These are phyloP conservation scores for Jaapia argillacea DNA, from an alignment of 768 basidiomycete genomes.

Conservation along the genomic window DNA sequence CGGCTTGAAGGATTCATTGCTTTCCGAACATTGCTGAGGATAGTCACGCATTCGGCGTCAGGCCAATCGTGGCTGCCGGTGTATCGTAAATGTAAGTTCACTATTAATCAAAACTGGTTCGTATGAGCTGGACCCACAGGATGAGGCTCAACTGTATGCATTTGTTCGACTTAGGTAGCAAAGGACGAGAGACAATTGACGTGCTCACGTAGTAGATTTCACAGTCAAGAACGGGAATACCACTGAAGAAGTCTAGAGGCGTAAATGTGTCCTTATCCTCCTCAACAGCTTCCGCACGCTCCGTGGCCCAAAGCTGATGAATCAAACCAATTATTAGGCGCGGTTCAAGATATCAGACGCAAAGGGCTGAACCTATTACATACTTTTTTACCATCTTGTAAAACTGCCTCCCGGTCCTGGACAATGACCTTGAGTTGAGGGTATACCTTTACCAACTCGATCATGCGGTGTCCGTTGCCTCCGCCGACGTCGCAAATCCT, in stretches of 20 bases:
- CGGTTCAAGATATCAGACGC: too few species aligned
- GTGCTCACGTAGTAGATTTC: constrained; percentile 32
- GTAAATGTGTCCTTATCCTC: constrained; percentile 26
- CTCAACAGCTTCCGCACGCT: constrained; percentile 25
- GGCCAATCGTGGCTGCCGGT: constrained; percentile 39
- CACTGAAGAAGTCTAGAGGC: constrained; percentile 28
- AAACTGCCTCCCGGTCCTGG: constrained; percentile 19
- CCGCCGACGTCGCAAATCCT: constrained; percentile 26
- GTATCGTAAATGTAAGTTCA: too few species aligned
- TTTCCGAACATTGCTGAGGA: constrained; percentile 24
- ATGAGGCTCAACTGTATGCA: too few species aligned
- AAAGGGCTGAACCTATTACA: too few species aligned
- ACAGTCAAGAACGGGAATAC: constrained; percentile 24
- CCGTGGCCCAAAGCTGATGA: constrained; percentile 22
- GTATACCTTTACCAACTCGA: constrained; percentile 18
- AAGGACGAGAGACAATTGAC: too few species aligned
- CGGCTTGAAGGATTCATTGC: constrained; percentile 25
- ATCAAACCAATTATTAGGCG: too few species aligned
- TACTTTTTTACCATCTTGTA: constrained; percentile 15
- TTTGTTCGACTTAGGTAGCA: too few species aligned
- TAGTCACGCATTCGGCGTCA: constrained; percentile 22
- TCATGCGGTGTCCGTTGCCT: constrained; percentile 20
- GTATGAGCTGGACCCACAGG: too few species aligned
- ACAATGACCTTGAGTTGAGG: constrained; percentile 20
- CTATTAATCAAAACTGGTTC: too few species aligned